Evolutionary conservation across 192 early-diverging fungal species (phyloP).

Genomic region (Lobosporangium transversale): DNA sequence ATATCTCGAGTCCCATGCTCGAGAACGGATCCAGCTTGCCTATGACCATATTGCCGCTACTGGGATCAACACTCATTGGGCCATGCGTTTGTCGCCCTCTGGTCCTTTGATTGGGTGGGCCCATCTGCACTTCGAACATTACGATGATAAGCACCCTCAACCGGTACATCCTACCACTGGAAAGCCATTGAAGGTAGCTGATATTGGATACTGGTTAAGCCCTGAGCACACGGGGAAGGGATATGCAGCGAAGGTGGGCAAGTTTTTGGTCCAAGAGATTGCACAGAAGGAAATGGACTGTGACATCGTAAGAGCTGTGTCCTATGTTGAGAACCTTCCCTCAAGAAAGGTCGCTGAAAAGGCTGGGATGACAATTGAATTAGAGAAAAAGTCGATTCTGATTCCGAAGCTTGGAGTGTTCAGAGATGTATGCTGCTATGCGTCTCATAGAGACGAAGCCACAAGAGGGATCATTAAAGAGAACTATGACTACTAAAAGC

Average conservation of each 20-base stretch:
- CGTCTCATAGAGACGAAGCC: constrained; percentile 13
- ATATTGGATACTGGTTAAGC: constrained; percentile 43
- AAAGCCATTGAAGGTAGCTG: constrained; percentile 10
- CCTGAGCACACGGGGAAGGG: constrained; percentile 30
- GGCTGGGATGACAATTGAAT: constrained; percentile 22
- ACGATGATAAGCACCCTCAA: background rate
- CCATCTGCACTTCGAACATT: constrained; percentile 17
- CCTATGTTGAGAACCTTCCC: constrained; percentile 14
- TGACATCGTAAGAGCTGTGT: constrained; percentile 33
- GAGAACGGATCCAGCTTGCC: constrained; percentile 23
- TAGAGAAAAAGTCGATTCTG: constrained; percentile 15
- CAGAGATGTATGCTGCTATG: constrained; percentile 27
- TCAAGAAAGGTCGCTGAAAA: constrained; percentile 27
- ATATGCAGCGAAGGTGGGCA: constrained; percentile 13
- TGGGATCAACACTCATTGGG: constrained; percentile 43
- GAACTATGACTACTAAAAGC: constrained; percentile 39
- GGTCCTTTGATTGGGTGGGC: constrained; percentile 39
- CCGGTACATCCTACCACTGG: constrained; percentile 11
- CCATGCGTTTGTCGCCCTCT: constrained; percentile 10
- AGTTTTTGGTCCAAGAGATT: constrained; percentile 31
- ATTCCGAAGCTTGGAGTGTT: constrained; percentile 21
- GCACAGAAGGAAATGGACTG: constrained; percentile 25
- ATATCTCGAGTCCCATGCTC: constrained; percentile 40
- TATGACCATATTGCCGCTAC: constrained; percentile 2
- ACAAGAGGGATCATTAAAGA: constrained; percentile 22